Base-by-base conservation (phyloP, 306 rosid genomes). In the Rosa persica region DNA sequence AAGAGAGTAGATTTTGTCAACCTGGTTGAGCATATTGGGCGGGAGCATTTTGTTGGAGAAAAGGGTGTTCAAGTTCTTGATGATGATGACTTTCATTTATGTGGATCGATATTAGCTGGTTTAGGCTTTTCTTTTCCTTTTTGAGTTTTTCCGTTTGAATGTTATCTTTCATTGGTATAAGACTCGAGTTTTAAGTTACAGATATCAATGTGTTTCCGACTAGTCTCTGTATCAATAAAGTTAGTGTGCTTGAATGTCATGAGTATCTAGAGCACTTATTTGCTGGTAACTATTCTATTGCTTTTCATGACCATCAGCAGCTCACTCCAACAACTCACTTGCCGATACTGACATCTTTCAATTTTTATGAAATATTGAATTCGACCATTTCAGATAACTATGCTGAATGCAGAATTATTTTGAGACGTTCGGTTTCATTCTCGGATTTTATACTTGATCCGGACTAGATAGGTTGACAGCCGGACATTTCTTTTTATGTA, bases 1-100 rank as follows among this genome's bases (percentile, higher is more conserved):
- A 88, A 94, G 85, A 86, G 98, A 86, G 72, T 72, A 44, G 93
- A 91, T 43, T 94, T 94, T 80, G 91, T 88, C 78, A 80, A 86
- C 25, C 73, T 94, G 87, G 97, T 94, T 74, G 82, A 89, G 82
- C 81, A 76, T 57, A 90, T 94, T 70, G 97, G 98, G 39, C 87
- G 95, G 66, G 93, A 89, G 89, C 87, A 94, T 81, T 94, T 94
- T 61, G 89, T 94, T 3, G 97, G 98, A 55, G 76, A 86, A 20
- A 72, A 85, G 78, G 93, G 79, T 57, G 97, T 89, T 68, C 73
- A 88, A 75, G 98, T 89, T 82, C 97, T 95, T 9, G 88, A 89
- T 0, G 91, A 91, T 2, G 81, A 89, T 0, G 96, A 91, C 48
- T n/a, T 94, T 94, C 54, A 70, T 87, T 80, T 83, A 86, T 61